These are phyloP conservation scores for Boletus rufocinnamomeus DNA, from an alignment of 768 basidiomycete species.

Conservation along the genomic window DNA sequence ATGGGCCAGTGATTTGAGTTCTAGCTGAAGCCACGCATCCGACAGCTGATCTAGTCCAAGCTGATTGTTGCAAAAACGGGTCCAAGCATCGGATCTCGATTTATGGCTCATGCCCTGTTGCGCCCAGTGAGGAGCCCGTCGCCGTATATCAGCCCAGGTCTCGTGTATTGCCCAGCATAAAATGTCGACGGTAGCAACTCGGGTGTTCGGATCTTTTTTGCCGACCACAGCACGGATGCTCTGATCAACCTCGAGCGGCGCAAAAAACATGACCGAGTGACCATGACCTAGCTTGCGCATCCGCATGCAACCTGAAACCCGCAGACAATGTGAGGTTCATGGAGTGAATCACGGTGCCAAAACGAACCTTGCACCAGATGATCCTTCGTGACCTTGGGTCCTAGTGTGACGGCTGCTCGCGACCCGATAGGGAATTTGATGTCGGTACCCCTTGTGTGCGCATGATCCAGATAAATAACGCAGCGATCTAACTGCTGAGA, in stretches of 20 bases:
- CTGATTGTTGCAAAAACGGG: neutral
- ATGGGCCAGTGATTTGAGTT: conserved; percentile 36
- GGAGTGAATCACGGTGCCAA: neutral
- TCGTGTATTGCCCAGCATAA: conserved; percentile 46
- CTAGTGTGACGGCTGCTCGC: conserved; percentile 15
- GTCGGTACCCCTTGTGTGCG: conserved; percentile 42
- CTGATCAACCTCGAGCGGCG: conserved; percentile 40
- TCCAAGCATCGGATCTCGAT: conserved; percentile 15
- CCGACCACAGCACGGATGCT: conserved; percentile 32
- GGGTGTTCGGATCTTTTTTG: conserved; percentile 3
- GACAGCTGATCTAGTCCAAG: conserved; percentile 1
- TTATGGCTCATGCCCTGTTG: conserved; percentile 31
- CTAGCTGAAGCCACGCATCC: conserved; percentile 39
- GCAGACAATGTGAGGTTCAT: neutral
- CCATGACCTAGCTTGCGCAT: conserved; percentile 49
- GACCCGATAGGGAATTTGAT: conserved; percentile 32
- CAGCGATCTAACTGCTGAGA: conserved; percentile 30
- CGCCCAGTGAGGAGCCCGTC: neutral
- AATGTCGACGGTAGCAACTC: conserved; percentile 31
- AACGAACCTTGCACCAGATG: conserved; percentile 34
- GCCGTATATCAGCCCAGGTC: conserved; percentile 33
- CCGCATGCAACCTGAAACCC: conserved; percentile 47
- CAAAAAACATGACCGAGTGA: conserved; percentile 49
- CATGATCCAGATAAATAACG: conserved; percentile 40
- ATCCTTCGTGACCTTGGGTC: conserved; percentile 40